These are phyloP conservation scores for Penicillium cinerascens DNA, from an alignment of 495 filamentous ascomycete species.

Conservation along the genomic window DNA sequence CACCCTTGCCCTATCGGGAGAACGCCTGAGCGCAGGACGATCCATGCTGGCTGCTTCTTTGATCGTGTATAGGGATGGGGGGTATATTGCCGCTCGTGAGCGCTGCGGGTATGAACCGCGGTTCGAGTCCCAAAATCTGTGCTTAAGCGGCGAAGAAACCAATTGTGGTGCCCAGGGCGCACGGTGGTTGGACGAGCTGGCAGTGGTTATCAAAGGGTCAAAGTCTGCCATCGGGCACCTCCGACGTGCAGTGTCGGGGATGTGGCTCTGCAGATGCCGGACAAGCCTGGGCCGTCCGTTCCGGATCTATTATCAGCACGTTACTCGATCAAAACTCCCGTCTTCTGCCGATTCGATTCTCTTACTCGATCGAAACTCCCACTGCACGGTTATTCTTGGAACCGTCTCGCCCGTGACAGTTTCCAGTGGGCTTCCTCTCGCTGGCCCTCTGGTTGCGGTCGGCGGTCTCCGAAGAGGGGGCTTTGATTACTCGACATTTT, in stretches of 20 bases:
- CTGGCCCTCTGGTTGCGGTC: not conserved
- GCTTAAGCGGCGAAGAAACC: not conserved
- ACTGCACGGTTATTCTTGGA: not conserved
- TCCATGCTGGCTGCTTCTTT: no score
- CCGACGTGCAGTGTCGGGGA: conserved; percentile 5
- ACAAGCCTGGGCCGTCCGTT: not conserved
- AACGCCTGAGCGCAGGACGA: conserved; percentile 1
- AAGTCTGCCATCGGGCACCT: conserved; percentile 20
- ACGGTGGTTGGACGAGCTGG: conserved; percentile 3
- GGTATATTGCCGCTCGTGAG: not conserved
- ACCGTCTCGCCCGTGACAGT: not conserved
- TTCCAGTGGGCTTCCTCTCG: not conserved
- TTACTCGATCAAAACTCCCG: conserved; percentile 28
- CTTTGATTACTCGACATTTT: not conserved
- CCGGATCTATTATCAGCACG: conserved; percentile 12
- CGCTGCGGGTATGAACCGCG: conserved; percentile 9
- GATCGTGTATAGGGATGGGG: not conserved
- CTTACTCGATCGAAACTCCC: conserved; percentile 24
- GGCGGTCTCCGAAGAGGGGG: conserved; percentile 6
- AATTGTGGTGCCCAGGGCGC: not conserved
- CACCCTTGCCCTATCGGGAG: conserved; percentile 16
- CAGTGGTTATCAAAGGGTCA: not conserved
- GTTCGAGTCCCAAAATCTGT: not conserved
- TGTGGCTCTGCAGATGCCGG: not conserved
- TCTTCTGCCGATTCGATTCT: conserved; percentile 5